A percentile compares a stretch with the other conserved stretches of the same genome.
Evolutionary conservation across 2,329 filamentous ascomycete species (phyloP).

Genomic region (Monilinia fructigena): DNA sequence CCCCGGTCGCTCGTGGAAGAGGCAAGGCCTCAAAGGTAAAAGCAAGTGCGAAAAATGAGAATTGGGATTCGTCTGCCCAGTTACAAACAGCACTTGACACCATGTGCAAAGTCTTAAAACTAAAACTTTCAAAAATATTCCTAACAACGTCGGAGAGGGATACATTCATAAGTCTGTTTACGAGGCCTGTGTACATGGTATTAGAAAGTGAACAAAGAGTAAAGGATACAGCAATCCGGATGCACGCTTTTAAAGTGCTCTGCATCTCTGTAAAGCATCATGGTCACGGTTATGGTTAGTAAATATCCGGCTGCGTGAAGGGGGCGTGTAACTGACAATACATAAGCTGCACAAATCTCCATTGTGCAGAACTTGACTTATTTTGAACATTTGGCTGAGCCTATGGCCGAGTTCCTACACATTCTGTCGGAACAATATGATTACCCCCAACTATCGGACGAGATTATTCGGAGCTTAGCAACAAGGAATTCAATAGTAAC

Average conservation of each 20-base stretch:
- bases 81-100: slow-evolving; percentile 84
- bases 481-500: slow-evolving; percentile 97
- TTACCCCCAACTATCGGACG: slow-evolving; percentile 90
- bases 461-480: slow-evolving; percentile 93
- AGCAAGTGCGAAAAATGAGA: slow-evolving; percentile 59
- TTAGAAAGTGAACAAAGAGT: slow-evolving; percentile 91
- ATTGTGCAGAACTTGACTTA: slow-evolving; percentile 98
- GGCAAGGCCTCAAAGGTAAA: slow-evolving; percentile 75
- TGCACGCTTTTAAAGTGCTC: slow-evolving; percentile 96
- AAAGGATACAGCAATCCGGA: slow-evolving; percentile 84
- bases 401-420: slow-evolving; percentile 97
- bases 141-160: slow-evolving; percentile 94
- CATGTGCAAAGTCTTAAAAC: slow-evolving; percentile 93
- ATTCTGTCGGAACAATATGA: slow-evolving; percentile 97
- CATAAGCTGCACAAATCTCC: slow-evolving; percentile 87
- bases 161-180: slow-evolving; percentile 89
- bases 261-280: slow-evolving; percentile 98
- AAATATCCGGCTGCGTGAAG: neutral
- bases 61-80: slow-evolving; percentile 87
- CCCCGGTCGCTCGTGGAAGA: slow-evolving; percentile 68
- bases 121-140: slow-evolving; percentile 91
- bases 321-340: slow-evolving; percentile 29
- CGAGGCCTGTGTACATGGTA: slow-evolving; percentile 87
- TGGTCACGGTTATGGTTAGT: slow-evolving; percentile 86
- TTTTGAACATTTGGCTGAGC: slow-evolving; percentile 97